Percentiles rank a stretch among this genome's conserved stretches.
Conservation (phyloP, 441 rosid species). For the Rhodomyrtus psidioides region DNA sequence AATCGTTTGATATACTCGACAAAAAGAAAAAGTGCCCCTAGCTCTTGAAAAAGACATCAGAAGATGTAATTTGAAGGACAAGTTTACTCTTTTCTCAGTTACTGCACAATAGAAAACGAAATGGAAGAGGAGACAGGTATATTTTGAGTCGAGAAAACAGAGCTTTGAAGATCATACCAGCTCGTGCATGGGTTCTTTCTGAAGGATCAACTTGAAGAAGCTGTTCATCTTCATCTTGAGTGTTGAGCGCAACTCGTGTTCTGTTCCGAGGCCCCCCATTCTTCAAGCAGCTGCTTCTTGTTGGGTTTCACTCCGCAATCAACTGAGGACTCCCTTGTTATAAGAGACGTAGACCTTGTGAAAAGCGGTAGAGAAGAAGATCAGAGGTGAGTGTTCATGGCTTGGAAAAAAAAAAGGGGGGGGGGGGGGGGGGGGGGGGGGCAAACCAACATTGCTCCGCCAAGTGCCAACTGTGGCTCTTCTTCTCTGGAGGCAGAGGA, state of each 20-base stretch:
- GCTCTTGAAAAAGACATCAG: background rate
- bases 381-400: background rate
- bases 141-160: background rate
- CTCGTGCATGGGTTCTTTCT: background rate
- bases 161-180: background rate
- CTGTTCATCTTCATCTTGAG: background rate
- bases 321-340: background rate
- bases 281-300: background rate
- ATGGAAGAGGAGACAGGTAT: background rate
- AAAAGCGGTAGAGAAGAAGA: background rate
- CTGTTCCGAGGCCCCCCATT: background rate
- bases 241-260: background rate
- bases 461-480: background rate
- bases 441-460: background rate
- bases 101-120: background rate
- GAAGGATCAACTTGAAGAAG: background rate
- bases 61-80: background rate
- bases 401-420: background rate
- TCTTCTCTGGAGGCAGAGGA: background rate
- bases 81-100: background rate
- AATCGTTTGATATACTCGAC: background rate
- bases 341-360: background rate
- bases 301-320: background rate
- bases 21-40: background rate
- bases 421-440: too few relatives aligned